A percentile compares a stretch with the other conserved stretches of the same genome.
Conservation (phyloP, 768 basidiomycete species). For the Leccinum pellstonianum region DNA sequence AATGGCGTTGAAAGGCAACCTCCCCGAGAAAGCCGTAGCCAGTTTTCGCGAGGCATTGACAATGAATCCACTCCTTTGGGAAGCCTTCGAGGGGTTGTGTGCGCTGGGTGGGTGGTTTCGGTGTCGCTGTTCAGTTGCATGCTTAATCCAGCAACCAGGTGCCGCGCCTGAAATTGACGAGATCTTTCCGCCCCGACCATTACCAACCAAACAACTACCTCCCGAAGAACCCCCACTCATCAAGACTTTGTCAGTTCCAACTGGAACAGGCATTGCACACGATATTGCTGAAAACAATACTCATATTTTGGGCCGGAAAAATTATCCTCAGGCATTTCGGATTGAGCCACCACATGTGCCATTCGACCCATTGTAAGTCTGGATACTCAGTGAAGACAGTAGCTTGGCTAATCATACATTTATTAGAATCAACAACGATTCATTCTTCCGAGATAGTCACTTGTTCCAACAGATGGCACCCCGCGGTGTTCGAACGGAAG, state of each 20-base stretch:
- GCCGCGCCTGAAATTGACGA: slow-evolving; percentile 69
- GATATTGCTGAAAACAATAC: slow-evolving; percentile 56
- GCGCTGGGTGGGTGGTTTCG: slow-evolving; percentile 53
- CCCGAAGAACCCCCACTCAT: slow-evolving; percentile 50
- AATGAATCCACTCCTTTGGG: slow-evolving; percentile 83
- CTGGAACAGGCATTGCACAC: slow-evolving; percentile 66
- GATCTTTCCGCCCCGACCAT: slow-evolving; percentile 63
- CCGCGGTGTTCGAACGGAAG: slow-evolving; percentile 43
- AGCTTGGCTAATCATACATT: slow-evolving; percentile 7
- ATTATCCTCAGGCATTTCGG: slow-evolving; percentile 53
- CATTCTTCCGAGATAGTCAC: slow-evolving; percentile 55
- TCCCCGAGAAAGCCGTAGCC: slow-evolving; percentile 65
- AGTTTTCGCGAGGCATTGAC: slow-evolving; percentile 72
- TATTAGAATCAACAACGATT: slow-evolving; percentile 57
- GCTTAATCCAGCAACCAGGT: slow-evolving; percentile 43
- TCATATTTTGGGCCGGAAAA: slow-evolving; percentile 58
- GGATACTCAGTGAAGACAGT: neutral
- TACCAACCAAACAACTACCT: slow-evolving; percentile 52
- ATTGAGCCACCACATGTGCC: slow-evolving; percentile 50
- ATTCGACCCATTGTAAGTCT: slow-evolving; percentile 62
- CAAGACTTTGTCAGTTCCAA: slow-evolving; percentile 41
- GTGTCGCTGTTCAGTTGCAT: slow-evolving; percentile 6
- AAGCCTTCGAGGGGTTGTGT: slow-evolving; percentile 89
- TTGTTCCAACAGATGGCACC: slow-evolving; percentile 47
- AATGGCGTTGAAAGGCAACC: slow-evolving; percentile 76